Evolutionary conservation across 768 basidiomycete genomes (phyloP).

Genomic region (Pleurotus pulmonarius): DNA sequence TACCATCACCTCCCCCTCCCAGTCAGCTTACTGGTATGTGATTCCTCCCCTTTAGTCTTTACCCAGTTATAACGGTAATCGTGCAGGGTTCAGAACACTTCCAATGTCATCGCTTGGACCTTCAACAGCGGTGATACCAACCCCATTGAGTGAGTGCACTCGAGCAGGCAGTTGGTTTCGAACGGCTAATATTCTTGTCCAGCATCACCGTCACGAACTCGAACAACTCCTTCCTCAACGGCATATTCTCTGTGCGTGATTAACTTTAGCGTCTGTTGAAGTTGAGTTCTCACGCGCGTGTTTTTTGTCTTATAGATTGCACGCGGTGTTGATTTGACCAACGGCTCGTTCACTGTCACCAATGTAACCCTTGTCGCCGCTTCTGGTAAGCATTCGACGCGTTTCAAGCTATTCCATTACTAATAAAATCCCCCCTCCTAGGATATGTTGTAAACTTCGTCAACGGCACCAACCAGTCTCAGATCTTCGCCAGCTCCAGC

Average conservation of each 20-base stretch:
- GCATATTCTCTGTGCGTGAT: background rate
- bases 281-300: background rate
- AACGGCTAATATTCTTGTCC: background rate
- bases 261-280: background rate
- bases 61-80: background rate
- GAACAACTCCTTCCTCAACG: slow-evolving; percentile 2
- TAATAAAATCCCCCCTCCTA: background rate
- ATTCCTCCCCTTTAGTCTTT: no score
- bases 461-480: background rate
- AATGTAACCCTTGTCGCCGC: slow-evolving; percentile 1
- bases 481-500: background rate
- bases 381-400: background rate
- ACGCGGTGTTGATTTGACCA: background rate
- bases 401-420: background rate
- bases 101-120: slow-evolving; percentile 6
- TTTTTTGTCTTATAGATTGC: background rate
- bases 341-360: slow-evolving; percentile 5
- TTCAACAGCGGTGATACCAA: slow-evolving; percentile 4
- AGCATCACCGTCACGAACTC: slow-evolving; percentile 4
- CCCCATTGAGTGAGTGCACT: background rate
- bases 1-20: slow-evolving; percentile 2
- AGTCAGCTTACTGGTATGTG: background rate
- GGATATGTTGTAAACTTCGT: slow-evolving; percentile 6
- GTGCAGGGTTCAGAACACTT: slow-evolving; percentile 5
- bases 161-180: background rate